These are phyloP conservation scores for Acanthamoeba royreba DNA, from an alignment of 208 protist genomes.

Conservation along the genomic window DNA sequence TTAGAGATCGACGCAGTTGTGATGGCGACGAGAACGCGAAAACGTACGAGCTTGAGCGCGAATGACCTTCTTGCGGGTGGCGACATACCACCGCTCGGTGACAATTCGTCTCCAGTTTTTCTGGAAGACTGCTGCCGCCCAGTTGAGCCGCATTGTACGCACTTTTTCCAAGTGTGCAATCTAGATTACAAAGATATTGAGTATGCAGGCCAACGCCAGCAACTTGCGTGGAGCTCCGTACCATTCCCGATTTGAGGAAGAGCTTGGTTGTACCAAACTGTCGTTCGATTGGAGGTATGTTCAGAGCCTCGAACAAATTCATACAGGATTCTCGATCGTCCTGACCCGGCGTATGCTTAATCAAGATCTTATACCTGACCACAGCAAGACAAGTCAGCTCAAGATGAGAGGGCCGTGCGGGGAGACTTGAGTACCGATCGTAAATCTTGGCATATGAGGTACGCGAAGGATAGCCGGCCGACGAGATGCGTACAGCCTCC, in stretches of 20 bases:
- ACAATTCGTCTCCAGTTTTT: constrained; percentile 39
- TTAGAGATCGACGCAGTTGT: background rate
- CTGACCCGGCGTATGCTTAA: background rate
- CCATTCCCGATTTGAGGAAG: constrained; percentile 32
- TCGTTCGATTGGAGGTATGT: background rate
- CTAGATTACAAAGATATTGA: no score
- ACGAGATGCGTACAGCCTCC: constrained; percentile 60
- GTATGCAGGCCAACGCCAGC: no score
- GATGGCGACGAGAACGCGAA: no score
- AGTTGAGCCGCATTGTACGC: background rate
- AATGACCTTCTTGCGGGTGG: background rate
- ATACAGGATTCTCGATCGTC: constrained; percentile 5
- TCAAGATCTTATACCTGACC: background rate
- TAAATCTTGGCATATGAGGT: background rate
- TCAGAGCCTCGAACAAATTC: background rate
- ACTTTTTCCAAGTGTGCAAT: constrained; percentile 35
- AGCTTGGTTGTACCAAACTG: constrained; percentile 46
- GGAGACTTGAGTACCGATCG: background rate
- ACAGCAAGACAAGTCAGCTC: background rate
- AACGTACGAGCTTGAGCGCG: background rate
- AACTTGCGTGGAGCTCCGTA: no score
- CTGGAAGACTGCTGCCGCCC: constrained; percentile 13
- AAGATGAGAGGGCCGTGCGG: background rate
- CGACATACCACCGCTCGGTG: background rate
- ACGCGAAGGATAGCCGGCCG: constrained; percentile 51